Evolutionary conservation across 805 yeast species (phyloP), one percentile per base, ranked within the genome.

Genomic region (Candida insectorum): DNA sequence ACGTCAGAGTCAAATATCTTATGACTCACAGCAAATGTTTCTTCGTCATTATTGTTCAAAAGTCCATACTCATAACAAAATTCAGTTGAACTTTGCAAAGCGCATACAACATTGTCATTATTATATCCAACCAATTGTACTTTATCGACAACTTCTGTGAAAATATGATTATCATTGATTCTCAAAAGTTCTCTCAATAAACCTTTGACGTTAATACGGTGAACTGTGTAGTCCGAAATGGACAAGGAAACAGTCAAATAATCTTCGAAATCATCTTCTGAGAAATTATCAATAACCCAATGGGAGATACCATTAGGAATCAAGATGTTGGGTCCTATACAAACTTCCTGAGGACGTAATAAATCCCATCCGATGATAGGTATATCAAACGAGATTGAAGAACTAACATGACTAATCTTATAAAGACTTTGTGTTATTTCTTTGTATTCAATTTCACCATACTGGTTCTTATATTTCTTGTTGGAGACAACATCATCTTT

Each of bases 161-260:
- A 36, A 5, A 37, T 23, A 12, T 25, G 25, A 7, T 39, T 28
- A 16, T 33, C 31, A 26, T 30, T 32, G 1, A 21, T 19, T 6
- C n/a, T n/a, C n/a, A 43, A 34, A 16, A 56, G 26, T 11, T 50
- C 46, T 6, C 43, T 45, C 28, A 66, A 44, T 3, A 65, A 31
- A 1, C 69, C 69, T 28, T 47, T 51, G 6, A 66, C 41, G 33
- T 62, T 58, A 7, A 67, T 43, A 13, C 51, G 47, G 28, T 58
- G 59, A 9, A 63, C 64, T 5, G 66, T 63, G 26, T 44, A 45
- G 39, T 67, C 72, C 3, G 60, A 52, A 16, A 60, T 56, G 1
- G 71, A 63, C 6, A 62, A 43, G 3, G 69, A 44, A n/a, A 67
- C 44, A 2, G 66, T 54, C 41, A 62, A 32, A 26, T 48, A 49